phyloP scores from a whole-genome alignment of 2,329 filamentous ascomycete species.

The Colletotrichum viniferum region DNA sequence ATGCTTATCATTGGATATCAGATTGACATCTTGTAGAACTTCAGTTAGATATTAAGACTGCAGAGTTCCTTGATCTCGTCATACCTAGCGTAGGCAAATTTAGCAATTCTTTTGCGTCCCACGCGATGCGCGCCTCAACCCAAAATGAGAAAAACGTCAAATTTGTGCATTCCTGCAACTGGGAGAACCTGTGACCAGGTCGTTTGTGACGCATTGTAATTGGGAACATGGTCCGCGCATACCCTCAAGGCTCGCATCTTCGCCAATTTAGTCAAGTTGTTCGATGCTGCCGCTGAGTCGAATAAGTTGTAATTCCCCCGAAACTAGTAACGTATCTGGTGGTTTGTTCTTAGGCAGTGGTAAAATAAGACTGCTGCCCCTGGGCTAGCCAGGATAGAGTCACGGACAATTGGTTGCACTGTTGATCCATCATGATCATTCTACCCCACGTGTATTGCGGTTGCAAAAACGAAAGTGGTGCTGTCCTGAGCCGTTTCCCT shows the following conservation, averaged over 20 bases:
- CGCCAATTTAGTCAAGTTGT: neutral
- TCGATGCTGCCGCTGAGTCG: neutral
- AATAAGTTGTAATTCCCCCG: neutral
- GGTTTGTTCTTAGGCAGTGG: neutral
- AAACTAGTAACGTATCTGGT: neutral
- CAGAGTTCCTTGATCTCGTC: accelerated
- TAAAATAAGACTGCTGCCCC: neutral
- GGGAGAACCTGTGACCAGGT: neutral
- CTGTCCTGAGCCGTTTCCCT: neutral
- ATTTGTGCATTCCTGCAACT: neutral
- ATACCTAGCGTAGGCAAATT: neutral
- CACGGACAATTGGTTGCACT: neutral
- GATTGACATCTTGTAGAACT: accelerated
- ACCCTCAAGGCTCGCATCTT: neutral
- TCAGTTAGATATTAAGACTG: neutral
- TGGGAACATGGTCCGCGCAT: neutral
- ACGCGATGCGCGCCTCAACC: neutral
- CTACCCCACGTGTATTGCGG: neutral
- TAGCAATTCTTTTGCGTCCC: neutral
- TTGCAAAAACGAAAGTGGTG: neutral
- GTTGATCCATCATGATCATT: neutral
- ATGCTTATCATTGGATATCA: neutral
- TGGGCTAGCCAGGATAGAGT: neutral
- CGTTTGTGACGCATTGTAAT: neutral
- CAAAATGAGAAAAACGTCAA: neutral